Evolutionary conservation across 345 rosid species (phyloP).

Genomic region (Excoecaria agallocha): DNA sequence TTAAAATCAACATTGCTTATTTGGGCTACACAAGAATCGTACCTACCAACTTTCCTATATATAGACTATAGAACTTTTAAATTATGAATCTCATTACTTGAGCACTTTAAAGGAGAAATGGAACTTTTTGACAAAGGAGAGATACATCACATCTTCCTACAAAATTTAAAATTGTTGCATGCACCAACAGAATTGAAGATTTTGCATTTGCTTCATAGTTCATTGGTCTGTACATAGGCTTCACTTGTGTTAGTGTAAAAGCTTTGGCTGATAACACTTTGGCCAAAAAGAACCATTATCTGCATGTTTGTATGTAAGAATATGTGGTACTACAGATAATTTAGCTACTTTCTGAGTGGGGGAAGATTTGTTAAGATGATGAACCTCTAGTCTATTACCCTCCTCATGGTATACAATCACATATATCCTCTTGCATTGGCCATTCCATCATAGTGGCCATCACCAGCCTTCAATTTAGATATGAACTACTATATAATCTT

Average conservation of each 20-base stretch:
- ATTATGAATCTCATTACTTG: neutral
- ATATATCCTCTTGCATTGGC: neutral
- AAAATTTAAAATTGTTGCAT: neutral
- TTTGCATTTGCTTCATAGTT: too few species aligned
- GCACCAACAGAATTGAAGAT: neutral
- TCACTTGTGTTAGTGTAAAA: neutral
- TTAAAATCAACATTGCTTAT: neutral
- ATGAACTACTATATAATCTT: neutral
- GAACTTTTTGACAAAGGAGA: neutral
- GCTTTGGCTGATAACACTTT: neutral
- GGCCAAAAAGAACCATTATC: neutral
- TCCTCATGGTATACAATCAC: neutral
- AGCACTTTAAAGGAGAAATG: neutral
- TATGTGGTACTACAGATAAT: neutral
- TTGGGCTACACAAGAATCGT: slow-evolving; percentile 6
- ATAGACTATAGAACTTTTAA: neutral
- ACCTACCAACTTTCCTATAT: neutral
- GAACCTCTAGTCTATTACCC: neutral
- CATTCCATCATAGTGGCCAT: neutral
- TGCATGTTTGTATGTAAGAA: neutral
- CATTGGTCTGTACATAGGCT: too few species aligned
- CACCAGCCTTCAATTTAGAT: neutral
- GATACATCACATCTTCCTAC: neutral
- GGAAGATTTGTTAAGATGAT: neutral
- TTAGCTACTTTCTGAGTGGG: neutral